Conservation (phyloP, 2,329 filamentous ascomycete genomes). For the Colletotrichum sansevieriae region DNA sequence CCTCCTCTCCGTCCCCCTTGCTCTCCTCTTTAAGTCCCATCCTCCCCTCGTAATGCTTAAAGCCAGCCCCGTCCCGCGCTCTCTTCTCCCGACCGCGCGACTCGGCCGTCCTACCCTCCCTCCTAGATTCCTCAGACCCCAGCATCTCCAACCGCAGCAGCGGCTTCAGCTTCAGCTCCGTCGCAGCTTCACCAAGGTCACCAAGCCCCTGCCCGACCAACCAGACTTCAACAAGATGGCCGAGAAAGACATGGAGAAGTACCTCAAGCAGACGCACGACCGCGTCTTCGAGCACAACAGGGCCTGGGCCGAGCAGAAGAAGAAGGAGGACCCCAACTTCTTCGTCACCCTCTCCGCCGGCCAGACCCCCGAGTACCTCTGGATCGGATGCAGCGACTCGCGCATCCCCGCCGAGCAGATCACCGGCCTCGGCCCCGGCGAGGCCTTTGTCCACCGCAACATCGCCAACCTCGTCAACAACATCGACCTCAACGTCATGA, state of each 20-base stretch:
- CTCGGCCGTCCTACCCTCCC: conserved; percentile 13
- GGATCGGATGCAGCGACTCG: conserved; percentile 93
- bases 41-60: conserved; percentile 32
- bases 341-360: conserved; percentile 74
- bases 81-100: conserved; percentile 26
- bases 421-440: conserved; percentile 84
- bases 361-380: conserved; percentile 80
- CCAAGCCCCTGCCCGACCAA: conserved; percentile 9
- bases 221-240: conserved; percentile 40
- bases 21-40: conserved; percentile 6
- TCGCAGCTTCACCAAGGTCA: conserved; percentile 23
- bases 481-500: conserved; percentile 83
- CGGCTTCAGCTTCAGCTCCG: neutral
- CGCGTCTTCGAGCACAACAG: conserved; percentile 78
- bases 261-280: conserved; percentile 74
- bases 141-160: neutral
- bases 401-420: conserved; percentile 93
- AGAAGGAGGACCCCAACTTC: conserved; percentile 71
- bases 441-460: conserved; percentile 95
- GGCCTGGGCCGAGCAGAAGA: conserved; percentile 73
- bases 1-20: neutral
- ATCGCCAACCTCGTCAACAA: conserved; percentile 90
- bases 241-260: conserved; percentile 49
- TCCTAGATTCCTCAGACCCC: conserved; percentile 9
- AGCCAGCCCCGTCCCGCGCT: conserved; percentile 26